Evolutionary conservation across 805 yeast species (phyloP).

Genomic region (Tetrapisispora taiwanensis): DNA sequence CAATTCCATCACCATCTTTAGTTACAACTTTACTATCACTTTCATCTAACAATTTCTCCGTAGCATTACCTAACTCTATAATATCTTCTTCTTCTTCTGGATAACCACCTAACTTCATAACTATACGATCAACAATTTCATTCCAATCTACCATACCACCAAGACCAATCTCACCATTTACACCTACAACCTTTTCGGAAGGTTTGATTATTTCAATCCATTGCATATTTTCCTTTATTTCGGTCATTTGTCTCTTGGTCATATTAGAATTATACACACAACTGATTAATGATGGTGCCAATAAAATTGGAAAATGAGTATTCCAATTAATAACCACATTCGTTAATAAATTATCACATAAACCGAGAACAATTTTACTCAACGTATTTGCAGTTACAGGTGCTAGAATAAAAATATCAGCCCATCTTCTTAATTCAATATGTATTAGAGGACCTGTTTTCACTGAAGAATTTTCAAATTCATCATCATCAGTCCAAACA

Average conservation of each 20-base stretch:
- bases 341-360: slow-evolving; percentile 85
- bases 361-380: slow-evolving; percentile 78
- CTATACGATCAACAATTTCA: slow-evolving; percentile 80
- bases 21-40: slow-evolving; percentile 34
- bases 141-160: slow-evolving; percentile 99
- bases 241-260: slow-evolving; percentile 70
- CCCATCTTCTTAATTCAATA: slow-evolving; percentile 93
- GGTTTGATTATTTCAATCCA: slow-evolving; percentile 89
- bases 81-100: slow-evolving; percentile 36
- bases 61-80: slow-evolving; percentile 20
- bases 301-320: slow-evolving; percentile 71
- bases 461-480: slow-evolving; percentile 75
- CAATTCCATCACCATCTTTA: slow-evolving; percentile 14
- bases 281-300: slow-evolving; percentile 94
- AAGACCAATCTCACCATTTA: slow-evolving; percentile 94
- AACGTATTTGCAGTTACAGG: slow-evolving; percentile 93
- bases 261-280: slow-evolving; percentile 81
- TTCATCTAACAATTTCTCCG: slow-evolving; percentile 23
- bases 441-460: slow-evolving; percentile 87
- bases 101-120: slow-evolving; percentile 54
- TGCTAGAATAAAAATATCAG: slow-evolving; percentile 81
- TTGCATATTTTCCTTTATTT: slow-evolving; percentile 80
- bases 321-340: slow-evolving; percentile 95
- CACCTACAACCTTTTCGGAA: slow-evolving; percentile 82
- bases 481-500: slow-evolving; percentile 89